phyloP scores from a whole-genome alignment of 768 basidiomycete species.

The Pluteus cervinus region DNA sequence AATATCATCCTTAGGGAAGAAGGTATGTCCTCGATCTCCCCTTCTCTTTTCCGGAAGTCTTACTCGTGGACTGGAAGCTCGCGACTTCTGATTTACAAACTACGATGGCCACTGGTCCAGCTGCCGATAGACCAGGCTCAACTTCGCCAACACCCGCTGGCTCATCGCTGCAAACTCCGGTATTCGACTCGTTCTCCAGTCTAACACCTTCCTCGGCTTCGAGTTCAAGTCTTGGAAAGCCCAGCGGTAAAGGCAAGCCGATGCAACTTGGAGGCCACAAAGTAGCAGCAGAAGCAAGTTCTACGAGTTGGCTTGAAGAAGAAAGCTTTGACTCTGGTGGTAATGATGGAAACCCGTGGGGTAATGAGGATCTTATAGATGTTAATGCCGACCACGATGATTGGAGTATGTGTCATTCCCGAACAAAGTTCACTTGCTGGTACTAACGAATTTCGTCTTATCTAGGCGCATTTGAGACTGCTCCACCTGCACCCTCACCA shows the following conservation, averaged over 20 bases:
- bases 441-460: conserved; percentile 3
- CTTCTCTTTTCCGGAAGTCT: conserved; percentile 1
- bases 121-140: conserved; percentile 18
- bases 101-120: conserved; percentile 47
- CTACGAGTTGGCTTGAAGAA: conserved; percentile 56
- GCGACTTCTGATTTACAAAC: conserved; percentile 69
- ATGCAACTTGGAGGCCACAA: conserved; percentile 68
- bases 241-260: conserved; percentile 35
- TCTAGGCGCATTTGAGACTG: conserved; percentile 73
- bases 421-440: conserved; percentile 1
- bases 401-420: conserved; percentile 67
- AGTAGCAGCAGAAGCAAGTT: conserved; percentile 22
- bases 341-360: conserved; percentile 56
- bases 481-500: conserved; percentile 26
- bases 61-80: conserved; percentile 38
- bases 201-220: neutral
- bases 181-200: neutral
- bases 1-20: conserved; percentile 82
- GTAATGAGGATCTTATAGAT: conserved; percentile 80
- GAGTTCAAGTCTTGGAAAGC: neutral
- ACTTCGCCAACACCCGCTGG: too few species aligned
- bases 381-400: conserved; percentile 90
- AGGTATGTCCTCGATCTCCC: conserved; percentile 34
- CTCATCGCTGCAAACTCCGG: too few species aligned
- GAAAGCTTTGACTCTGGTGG: conserved; percentile 34